Conservation (phyloP, 192 early-diverging fungal genomes). For the Linnemannia schmuckeri region DNA sequence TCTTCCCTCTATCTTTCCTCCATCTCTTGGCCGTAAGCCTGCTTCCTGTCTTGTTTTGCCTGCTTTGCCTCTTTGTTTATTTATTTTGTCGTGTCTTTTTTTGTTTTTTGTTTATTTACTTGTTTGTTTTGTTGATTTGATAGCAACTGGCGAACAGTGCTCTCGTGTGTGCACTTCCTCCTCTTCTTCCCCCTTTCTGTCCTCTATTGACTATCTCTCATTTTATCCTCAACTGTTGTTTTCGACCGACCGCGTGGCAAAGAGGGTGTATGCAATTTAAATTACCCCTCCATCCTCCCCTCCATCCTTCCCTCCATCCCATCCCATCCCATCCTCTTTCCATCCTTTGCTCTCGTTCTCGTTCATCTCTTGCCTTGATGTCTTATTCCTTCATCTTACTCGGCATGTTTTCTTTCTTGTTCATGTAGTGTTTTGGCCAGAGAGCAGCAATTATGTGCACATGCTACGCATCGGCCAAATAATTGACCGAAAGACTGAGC, state of each 20-base stretch:
- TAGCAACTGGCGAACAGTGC: not conserved
- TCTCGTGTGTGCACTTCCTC: not conserved
- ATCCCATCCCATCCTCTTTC: not conserved
- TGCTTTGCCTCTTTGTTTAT: not conserved
- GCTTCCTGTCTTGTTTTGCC: no score
- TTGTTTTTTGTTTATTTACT: not conserved
- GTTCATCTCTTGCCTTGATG: not conserved
- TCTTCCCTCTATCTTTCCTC: no score
- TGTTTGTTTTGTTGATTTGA: not conserved
- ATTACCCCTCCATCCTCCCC: not conserved
- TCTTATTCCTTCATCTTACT: slow-evolving; percentile 5
- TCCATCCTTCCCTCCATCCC: no score
- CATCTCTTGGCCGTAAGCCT: no score
- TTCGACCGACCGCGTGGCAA: not conserved
- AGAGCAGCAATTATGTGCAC: not conserved
- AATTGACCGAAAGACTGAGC: not conserved
- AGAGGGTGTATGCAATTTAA: not conserved
- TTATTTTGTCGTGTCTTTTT: not conserved
- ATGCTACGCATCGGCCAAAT: slow-evolving; percentile 2
- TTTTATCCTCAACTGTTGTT: not conserved
- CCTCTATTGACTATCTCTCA: not conserved
- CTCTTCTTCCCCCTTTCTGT: not conserved
- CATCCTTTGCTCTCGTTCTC: not conserved
- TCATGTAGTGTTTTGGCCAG: not conserved
- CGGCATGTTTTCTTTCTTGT: no score